Base-by-base conservation (phyloP, 1,284 basidiomycete species). In the Ceratobasidium sp. region DNA sequence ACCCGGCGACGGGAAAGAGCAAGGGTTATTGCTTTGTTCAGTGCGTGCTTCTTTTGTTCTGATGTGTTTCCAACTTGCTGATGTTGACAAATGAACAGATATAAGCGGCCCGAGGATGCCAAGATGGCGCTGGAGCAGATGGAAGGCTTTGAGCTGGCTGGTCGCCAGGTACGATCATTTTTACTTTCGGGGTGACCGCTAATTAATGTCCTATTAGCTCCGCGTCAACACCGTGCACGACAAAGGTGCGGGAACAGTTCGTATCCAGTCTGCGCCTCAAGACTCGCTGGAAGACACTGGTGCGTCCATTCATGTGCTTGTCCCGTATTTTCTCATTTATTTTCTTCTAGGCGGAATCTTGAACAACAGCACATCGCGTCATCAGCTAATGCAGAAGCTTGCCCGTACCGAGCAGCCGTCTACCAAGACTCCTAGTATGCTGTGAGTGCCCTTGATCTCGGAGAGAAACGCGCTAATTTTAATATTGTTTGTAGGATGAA, bases 21-120 rank as follows among this genome's bases (percentile, higher is more conserved):
- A 98, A 98, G 81, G 97, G 97, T 46, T 98, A 97, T 80, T 95
- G 94, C 33, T 99, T 99, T 80, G 92, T 99, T 53, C 97, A 99
- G 89, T 95, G 79, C 77, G 88, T 83, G 40, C 9, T 48, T 16
- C n/a, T 62, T 42, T 49, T 61, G 44, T 16, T 70, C 51, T 23
- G 69, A 62, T 7, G 46, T 48, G 1, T 21, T 58, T 7, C 7
- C 18, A 7, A 18, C 4, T 40, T 2, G 23, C n/a, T 18, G 7
- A 33, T 33, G 30, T 33, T 33, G 30, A 56, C n/a, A 67, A 28
- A 11, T 21, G 36, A 23, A 23, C 28, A 94, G 92, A 80, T 97
- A 95, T 81, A 93, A 94, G 78, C 86, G 92, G 61, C 83, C 88
- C 18, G 91, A 95, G 78, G 92, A 98, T 79, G 96, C 97, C 21